These are phyloP conservation scores for Magnusiomyces clavatus DNA, from an alignment of 1,139 yeast species.

Conservation along the genomic window DNA sequence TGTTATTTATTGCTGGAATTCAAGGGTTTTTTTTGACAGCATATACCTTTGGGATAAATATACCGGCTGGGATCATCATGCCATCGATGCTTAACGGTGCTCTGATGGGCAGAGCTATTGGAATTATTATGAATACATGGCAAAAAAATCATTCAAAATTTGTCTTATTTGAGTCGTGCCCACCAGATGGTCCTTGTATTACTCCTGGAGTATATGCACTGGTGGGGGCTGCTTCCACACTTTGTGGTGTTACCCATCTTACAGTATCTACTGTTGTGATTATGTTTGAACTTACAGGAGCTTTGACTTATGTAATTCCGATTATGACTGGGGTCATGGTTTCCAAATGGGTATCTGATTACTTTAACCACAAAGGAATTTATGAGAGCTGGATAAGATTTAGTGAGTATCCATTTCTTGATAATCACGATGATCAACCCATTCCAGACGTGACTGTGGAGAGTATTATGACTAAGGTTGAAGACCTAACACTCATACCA, in stretches of 20 bases:
- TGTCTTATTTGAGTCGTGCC: slow-evolving; percentile 29
- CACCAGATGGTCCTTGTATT: slow-evolving; percentile 51
- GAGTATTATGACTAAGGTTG: slow-evolving; percentile 27
- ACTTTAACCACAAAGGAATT: slow-evolving; percentile 33
- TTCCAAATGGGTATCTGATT: slow-evolving; percentile 42
- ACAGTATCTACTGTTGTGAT: slow-evolving; percentile 91
- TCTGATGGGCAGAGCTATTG: slow-evolving; percentile 57
- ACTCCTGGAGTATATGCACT: slow-evolving; percentile 94
- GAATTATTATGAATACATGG: slow-evolving; percentile 42
- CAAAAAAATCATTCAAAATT: slow-evolving; percentile 26
- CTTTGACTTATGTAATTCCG: slow-evolving; percentile 79
- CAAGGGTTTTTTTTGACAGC: slow-evolving; percentile 53
- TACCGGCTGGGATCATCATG: slow-evolving; percentile 72
- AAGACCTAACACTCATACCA: slow-evolving; percentile 26
- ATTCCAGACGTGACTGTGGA: slow-evolving; percentile 31
- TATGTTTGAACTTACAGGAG: slow-evolving; percentile 95
- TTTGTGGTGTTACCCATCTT: slow-evolving; percentile 87
- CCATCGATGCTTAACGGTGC: slow-evolving; percentile 72
- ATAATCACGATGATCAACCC: slow-evolving; percentile 31
- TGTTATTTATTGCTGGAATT: slow-evolving; percentile 40
- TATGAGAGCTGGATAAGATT: slow-evolving; percentile 40
- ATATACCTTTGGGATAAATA: slow-evolving; percentile 54
- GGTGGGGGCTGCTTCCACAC: slow-evolving; percentile 94
- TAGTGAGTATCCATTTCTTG: slow-evolving; percentile 35
- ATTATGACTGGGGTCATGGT: slow-evolving; percentile 62